Base-by-base conservation (phyloP, 1,139 yeast species). In the Suhomyces wounanorum region DNA sequence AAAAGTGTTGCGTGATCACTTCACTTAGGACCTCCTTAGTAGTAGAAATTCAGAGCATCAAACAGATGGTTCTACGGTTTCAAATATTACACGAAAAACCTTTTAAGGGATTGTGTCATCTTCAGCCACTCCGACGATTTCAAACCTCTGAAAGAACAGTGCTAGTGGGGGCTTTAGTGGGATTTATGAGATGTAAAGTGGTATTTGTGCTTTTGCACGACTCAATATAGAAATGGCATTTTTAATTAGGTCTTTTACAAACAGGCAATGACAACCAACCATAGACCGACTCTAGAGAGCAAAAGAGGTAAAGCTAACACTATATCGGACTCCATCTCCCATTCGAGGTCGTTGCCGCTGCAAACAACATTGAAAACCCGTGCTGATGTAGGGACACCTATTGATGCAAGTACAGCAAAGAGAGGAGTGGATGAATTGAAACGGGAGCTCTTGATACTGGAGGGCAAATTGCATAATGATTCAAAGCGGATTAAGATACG, bases 211-310 rank as follows among this genome's bases (percentile, higher is more conserved):
- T 11, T 5, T 9, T 13, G 37, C 37, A 33, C 37, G 37, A 33
- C 37, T 17, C 37, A 16, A 14, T 14, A 33, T 33, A 14, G 37
- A 33, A 14, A 9, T 33, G 14, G 14, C 26, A 11, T 18, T 37
- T 6, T 8, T 16, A 14, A 14, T 7, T 14, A 33, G 16, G 7
- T 36, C 8, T 14, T 11, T 13, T 39, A 17, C n/a, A n/a, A 25
- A 11, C 23, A 31, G 6, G 14, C 14, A 26, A 38, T 89, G 96
- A 87, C 96, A 1, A 86, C 96, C 2, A 94, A 95, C 45, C 96
- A 89, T 64, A 79, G 96, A 65, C 97, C 97, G 0, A 89, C 96
- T 8, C 78, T 89, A 55, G 97, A 91, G 62, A 89, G 94, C 53
- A 91, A 96, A 51, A 79, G 84, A 59, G 97, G 97, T 4, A 82